Base-by-base conservation (phyloP, 2,329 filamentous ascomycete genomes). In the Xylaria sp. region DNA sequence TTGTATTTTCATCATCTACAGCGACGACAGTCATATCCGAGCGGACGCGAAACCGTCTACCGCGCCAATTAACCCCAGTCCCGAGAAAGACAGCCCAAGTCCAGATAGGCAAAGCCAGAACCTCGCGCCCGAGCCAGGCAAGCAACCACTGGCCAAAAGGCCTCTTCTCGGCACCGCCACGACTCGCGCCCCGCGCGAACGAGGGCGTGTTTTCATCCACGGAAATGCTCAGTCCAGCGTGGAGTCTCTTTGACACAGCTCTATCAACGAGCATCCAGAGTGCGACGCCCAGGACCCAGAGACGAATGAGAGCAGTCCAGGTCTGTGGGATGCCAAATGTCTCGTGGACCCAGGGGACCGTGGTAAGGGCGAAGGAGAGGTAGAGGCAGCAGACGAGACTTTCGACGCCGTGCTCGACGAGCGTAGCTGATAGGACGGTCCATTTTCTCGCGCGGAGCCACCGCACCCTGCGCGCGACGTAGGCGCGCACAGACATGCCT, bases 381-480 rank as follows among this genome's bases (percentile, higher is more conserved):
- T 97, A 94, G 0, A 90, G 81, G 25, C 91, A 93, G 80, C 94
- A 97, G 0, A 98, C 77, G 39, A 99, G 86, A 32, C 91, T 91
- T 79, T 99, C 96, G 0, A 97, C 94, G 2, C 94, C 94, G 0
- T 95, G 96, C 77, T 99, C 96, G 2, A 97, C 93, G 1, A 97
- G 83, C 0, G 97, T 98, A 0, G 96, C 97, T 0, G 91, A 84
- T 1, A 93, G 86, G 15, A 99, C 96, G 0, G 95, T 97, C 83
- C 93, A 98, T 79, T 99, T 99, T 53, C 96, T 86, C 1, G 97
- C 97, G 6, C 96, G 89, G 28, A 98, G 83, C 96, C 96, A 99
- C 60, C 96, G 88, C 4, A 94, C 90, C 28, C 96, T 87, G 13
- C 96, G 90, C 5, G 90, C 91, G 53, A 93, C 86, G 77, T 97